These are phyloP conservation scores for Carex pumila DNA, from an alignment of 176 grass and related monocot genomes.

Conservation along the genomic window DNA sequence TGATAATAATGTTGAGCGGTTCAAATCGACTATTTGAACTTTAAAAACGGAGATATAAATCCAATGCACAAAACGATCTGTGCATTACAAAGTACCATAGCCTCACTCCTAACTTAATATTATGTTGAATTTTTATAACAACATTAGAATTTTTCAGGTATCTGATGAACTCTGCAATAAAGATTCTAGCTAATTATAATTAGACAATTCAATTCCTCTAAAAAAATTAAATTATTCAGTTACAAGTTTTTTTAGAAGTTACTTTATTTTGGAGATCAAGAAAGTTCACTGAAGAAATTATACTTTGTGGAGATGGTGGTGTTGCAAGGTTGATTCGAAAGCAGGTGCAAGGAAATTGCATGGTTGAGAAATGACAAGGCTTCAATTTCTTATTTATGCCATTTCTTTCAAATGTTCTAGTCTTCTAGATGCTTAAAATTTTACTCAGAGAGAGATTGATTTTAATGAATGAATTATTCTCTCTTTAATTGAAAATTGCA, in stretches of 20 bases:
- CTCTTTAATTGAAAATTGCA: background rate
- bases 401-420: background rate
- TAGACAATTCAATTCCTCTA: too few species aligned
- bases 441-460: background rate
- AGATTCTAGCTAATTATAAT: too few species aligned
- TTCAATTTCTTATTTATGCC: background rate
- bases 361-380: background rate
- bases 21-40: too few species aligned
- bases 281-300: too few species aligned
- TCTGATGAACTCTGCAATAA: too few species aligned
- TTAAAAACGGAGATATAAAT: too few species aligned
- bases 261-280: too few species aligned
- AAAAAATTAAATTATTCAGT: too few species aligned
- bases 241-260: too few species aligned
- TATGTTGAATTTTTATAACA: background rate
- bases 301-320: background rate
- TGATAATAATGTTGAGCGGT: too few species aligned
- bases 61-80: too few species aligned
- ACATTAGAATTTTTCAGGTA: background rate
- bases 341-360: background rate
- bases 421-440: background rate
- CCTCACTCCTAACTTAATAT: background rate
- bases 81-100: too few species aligned
- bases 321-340: background rate
- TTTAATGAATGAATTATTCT: background rate